These are phyloP conservation scores for Durusdinium trenchii DNA, from an alignment of 73 alveolate species.

Conservation along the genomic window DNA sequence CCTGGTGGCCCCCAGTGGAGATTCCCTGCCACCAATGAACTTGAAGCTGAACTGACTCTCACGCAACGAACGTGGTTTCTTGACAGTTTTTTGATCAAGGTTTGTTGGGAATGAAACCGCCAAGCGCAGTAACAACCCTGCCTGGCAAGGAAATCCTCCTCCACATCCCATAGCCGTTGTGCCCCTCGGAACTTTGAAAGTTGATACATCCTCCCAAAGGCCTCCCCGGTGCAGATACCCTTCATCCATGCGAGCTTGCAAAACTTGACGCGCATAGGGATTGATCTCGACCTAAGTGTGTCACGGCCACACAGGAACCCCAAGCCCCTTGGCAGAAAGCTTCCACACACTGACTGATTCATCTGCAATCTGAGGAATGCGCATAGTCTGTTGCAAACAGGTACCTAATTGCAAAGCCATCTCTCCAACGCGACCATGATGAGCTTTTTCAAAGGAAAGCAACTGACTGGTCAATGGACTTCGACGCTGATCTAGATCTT, in stretches of 20 bases:
- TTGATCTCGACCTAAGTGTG: not conserved
- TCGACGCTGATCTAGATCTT: not conserved
- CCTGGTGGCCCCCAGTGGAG: not conserved
- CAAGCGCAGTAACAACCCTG: not conserved
- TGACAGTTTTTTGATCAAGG: not conserved
- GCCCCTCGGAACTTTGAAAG: not conserved
- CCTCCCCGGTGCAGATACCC: not conserved
- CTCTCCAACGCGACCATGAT: no score
- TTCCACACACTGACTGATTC: not conserved
- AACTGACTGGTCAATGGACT: not conserved
- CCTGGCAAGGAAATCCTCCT: not conserved
- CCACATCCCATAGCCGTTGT: not conserved
- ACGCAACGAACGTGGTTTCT: not conserved
- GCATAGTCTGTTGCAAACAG: not conserved
- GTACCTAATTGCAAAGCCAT: no score
- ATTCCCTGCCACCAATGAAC: not conserved
- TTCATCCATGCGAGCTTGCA: not conserved
- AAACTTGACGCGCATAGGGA: not conserved
- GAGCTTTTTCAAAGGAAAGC: not conserved
- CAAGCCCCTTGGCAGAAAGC: not conserved
- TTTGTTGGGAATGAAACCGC: not conserved
- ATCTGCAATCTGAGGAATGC: not conserved
- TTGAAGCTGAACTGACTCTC: not conserved
- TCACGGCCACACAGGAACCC: not conserved
- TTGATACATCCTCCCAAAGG: not conserved